Evolutionary conservation across 2,329 filamentous ascomycete genomes (phyloP), one percentile per base, ranked within the genome.

Genomic region (Fusarium aywerte): DNA sequence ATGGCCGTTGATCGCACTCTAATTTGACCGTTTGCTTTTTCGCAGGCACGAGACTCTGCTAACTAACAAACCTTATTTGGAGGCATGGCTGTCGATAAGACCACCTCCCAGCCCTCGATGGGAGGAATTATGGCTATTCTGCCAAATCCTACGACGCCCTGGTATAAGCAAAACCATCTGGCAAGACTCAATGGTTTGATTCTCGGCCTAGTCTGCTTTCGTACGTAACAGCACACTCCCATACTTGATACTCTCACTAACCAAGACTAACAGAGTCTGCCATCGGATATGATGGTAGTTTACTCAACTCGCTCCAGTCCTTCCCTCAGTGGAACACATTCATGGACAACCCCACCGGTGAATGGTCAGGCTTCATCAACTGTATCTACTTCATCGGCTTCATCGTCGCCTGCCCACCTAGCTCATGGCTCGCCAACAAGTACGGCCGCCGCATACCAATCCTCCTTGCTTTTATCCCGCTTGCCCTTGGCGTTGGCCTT

Each of bases 311-410:
- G 3, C 57, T 62, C 0, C 58, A 62, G 31, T 62, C 58, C 1
- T 58, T 62, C 9, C 58, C 58, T 0, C 58, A 62, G 32, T 62
- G 50, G 35, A 62, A 20, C 25, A n/a, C 36, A 1, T 62, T 62
- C 18, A 62, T 62, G 58, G 23, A 45, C 2, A 36, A 62, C 15
- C 58, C 58, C 3, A 20, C 48, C 2, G 58, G 58, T 1, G 58
- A 62, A 62, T 62, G 58, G 58, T 62, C 58, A 0, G 58, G 58
- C 5, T 62, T 62, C 40, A 62, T 62, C 12, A 62, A 62, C 2
- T 51, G 57, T 10, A 36, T 39, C 13, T 62, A 62, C 31, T 62
- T 62, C 3, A 45, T 62, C 4, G 58, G 58, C 6, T 62, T 62
- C 35, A 56, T 62, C 0, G 10, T 36, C 20, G 29, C 48, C 1